Evolutionary conservation across 495 filamentous ascomycete species (phyloP), one percentile per base, ranked within the genome.

Genomic region (Chaetomium cochliodes): DNA sequence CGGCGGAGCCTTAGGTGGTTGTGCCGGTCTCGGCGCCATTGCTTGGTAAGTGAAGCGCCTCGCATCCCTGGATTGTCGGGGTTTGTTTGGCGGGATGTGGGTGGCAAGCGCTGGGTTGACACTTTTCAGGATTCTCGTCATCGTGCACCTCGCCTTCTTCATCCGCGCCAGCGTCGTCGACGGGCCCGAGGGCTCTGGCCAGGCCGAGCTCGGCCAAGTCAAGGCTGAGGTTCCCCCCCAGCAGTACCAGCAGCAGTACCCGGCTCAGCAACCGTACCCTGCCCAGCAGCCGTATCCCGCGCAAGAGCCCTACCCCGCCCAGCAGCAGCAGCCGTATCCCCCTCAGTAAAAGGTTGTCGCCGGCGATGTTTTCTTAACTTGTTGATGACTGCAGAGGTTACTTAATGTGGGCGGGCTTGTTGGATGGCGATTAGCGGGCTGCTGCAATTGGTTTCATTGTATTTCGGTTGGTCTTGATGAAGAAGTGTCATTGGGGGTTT

Each of bases 11-110:
- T 58, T 78, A 23, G 78, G 65, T 25, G 77, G 66, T n/a, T 74
- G 67, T 52, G 78, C 78, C n/a, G 76, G 67, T 55, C 50, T 79
- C 12, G 78, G 78, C 16, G 78, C 78, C 41, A 6, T 77, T n/a
- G 60, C 68, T 20, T 81, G 79, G 75, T 77, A 22, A 16, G 52
- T 55, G 8, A 50, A 58, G 70, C 58, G 22, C 39, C 47, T 54
- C 56, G 20, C 20, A 18, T 20, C 39, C n/a, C 20, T 2, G 20
- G 23, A 47, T 47, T 5, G 16, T 3, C 44, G n/a, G 5, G 44
- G 44, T 16, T 47, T 47, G 0, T 12, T 37, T 3, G 33, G 33
- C 33, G 1, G 33, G 6, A 5, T 37, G 11, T 12, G 3, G 3
- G 30, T 57, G 20, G 3, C 37, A 22, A 6, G 5, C 5, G 2